Evolutionary conservation across 169 alveolate genomes (phyloP).

Genomic region (Babesia gibsoni): DNA sequence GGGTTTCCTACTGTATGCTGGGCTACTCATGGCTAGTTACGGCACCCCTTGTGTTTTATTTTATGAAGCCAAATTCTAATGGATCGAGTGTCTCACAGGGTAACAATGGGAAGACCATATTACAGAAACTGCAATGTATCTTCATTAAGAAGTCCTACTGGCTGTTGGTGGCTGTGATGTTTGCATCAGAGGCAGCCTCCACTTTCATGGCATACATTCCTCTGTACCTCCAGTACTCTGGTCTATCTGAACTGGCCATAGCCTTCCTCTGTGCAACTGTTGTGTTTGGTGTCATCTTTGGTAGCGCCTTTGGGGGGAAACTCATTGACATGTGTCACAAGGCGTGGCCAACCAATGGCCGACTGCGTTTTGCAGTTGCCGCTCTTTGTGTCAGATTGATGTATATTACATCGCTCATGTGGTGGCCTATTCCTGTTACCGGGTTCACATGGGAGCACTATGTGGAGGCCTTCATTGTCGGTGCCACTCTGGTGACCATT

Average conservation of each 20-base stretch:
- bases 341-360: constrained; percentile 79
- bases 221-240: constrained; percentile 86
- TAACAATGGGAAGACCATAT: too few relatives aligned
- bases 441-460: constrained; percentile 47
- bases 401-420: constrained; percentile 66
- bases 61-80: too few relatives aligned
- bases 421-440: constrained; percentile 63
- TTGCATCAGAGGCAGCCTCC: constrained; percentile 88
- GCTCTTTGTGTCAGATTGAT: constrained; percentile 72
- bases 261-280: constrained; percentile 79
- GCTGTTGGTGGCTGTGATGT: constrained; percentile 36
- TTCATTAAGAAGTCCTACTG: constrained; percentile 27
- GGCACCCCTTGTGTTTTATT: not conserved
- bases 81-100: too few relatives aligned
- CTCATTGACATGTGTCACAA: constrained; percentile 80
- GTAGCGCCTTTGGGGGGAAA: constrained; percentile 89
- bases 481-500: constrained; percentile 86
- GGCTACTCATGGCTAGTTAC: constrained; percentile 11
- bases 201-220: constrained; percentile 84
- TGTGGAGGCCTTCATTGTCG: constrained; percentile 74
- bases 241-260: constrained; percentile 80
- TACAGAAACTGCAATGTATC: too few relatives aligned
- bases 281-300: constrained; percentile 83
- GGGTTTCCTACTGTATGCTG: constrained; percentile 8
- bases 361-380: constrained; percentile 80